phyloP scores from a whole-genome alignment of 306 rosid genomes.

The Ochetophila trinervis region DNA sequence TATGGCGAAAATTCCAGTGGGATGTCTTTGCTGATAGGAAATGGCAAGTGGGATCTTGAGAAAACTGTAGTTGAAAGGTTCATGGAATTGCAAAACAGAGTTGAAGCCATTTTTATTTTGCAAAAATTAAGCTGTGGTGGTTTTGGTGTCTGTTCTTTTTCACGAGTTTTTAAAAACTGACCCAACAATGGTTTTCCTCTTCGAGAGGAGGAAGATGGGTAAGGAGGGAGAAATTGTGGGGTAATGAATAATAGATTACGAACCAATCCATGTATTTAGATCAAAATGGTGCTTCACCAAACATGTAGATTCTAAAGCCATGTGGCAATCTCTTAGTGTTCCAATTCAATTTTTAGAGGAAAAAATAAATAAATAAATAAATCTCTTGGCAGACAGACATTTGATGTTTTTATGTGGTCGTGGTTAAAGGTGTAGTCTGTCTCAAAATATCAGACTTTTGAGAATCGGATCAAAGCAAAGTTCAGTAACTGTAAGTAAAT shows the following conservation, averaged over 20 bases:
- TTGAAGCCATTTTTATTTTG: conserved; percentile 48
- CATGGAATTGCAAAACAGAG: conserved; percentile 43
- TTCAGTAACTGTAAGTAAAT: too few relatives aligned
- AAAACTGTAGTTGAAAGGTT: conserved; percentile 47
- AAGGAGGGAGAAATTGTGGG: neutral
- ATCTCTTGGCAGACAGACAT: neutral
- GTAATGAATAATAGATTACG: conserved; percentile 2
- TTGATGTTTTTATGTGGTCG: conserved; percentile 4
- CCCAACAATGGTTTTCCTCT: neutral
- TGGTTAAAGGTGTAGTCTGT: too few relatives aligned
- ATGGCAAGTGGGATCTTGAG: conserved; percentile 41
- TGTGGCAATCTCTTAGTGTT: conserved; percentile 26
- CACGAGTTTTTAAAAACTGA: too few relatives aligned
- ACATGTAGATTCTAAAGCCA: conserved; percentile 24
- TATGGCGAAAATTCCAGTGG: conserved; percentile 38
- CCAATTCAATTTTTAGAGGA: neutral
- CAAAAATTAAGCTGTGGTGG: neutral
- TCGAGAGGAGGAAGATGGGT: neutral
- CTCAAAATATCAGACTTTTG: neutral
- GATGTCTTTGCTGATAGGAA: conserved; percentile 36
- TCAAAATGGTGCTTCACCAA: conserved; percentile 16
- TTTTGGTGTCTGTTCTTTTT: neutral
- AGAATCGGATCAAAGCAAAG: too few relatives aligned
- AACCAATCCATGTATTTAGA: conserved; percentile 18
- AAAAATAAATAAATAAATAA: neutral